Conservation (phyloP, 148 eudicot species). For the Amaranthus palmeri region DNA sequence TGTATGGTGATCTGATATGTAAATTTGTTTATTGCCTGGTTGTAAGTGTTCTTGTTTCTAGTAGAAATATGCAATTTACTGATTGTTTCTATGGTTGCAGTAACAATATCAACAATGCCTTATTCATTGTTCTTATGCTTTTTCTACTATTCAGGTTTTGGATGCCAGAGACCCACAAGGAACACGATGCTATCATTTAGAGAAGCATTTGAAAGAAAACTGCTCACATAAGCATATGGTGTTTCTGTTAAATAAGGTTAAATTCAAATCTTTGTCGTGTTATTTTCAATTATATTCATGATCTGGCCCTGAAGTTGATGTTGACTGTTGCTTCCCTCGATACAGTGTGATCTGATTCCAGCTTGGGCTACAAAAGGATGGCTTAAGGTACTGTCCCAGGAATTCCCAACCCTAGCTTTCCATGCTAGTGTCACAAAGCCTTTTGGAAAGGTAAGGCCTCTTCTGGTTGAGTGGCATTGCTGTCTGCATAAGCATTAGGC, state of each 20-base stretch:
- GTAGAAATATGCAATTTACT: too few species aligned
- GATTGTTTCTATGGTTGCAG: neutral
- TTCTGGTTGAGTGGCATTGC: neutral
- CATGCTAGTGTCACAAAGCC: constrained; percentile 91
- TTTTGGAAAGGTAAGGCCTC: constrained; percentile 71
- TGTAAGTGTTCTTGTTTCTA: neutral
- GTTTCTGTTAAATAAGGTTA: constrained; percentile 76
- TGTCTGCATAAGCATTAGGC: neutral
- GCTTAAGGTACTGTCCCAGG: constrained; percentile 75
- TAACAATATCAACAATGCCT: neutral
- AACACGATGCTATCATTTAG: constrained; percentile 89
- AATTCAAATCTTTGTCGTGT: neutral
- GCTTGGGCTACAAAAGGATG: constrained; percentile 98
- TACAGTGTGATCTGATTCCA: constrained; percentile 93
- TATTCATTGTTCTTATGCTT: constrained; percentile 1
- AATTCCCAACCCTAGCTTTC: constrained; percentile 84
- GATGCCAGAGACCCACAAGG: constrained; percentile 99
- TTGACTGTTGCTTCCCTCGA: constrained; percentile 7
- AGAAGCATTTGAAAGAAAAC: constrained; percentile 84
- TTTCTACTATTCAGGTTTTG: constrained; percentile 46
- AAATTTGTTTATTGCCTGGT: neutral
- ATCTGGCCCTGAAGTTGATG: constrained; percentile 2
- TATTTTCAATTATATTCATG: neutral
- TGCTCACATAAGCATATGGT: constrained; percentile 86
- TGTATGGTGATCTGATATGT: neutral